Percentiles rank a stretch among this genome's conserved stretches.
These are phyloP conservation scores for Bretschneidera sinensis DNA, from an alignment of 345 rosid species.

Conservation along the genomic window DNA sequence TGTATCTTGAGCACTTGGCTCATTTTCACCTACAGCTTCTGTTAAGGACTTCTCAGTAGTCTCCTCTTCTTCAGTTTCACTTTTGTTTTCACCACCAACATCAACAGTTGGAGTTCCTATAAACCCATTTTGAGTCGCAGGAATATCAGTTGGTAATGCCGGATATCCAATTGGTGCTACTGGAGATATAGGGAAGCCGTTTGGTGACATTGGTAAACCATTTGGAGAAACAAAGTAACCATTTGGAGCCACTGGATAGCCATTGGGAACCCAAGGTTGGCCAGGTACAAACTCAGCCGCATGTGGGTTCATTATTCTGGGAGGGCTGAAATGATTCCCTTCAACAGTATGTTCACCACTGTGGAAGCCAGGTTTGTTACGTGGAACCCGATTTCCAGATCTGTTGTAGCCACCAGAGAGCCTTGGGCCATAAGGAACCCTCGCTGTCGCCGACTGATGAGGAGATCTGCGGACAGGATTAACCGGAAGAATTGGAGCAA, in stretches of 20 bases:
- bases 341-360: constrained; percentile 52
- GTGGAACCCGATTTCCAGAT: constrained; percentile 63
- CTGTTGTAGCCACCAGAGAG: constrained; percentile 83
- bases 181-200: constrained; percentile 54
- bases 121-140: constrained; percentile 50
- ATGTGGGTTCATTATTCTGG: constrained; percentile 94
- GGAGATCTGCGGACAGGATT: constrained; percentile 76
- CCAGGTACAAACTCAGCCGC: constrained; percentile 90
- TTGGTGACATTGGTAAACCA: constrained; percentile 50
- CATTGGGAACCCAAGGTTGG: constrained; percentile 85
- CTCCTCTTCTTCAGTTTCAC: constrained; percentile 35
- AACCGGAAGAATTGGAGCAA: constrained; percentile 73
- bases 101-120: constrained; percentile 27
- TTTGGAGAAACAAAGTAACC: constrained; percentile 51
- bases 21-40: constrained; percentile 37
- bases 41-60: constrained; percentile 27
- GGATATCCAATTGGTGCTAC: constrained; percentile 43
- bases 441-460: constrained; percentile 89
- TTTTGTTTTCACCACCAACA: constrained; percentile 35
- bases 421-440: constrained; percentile 98
- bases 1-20: constrained; percentile 26
- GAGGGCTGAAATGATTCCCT: constrained; percentile 52
- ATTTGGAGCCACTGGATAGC: constrained; percentile 66
- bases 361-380: constrained; percentile 60
- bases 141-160: constrained; percentile 31